Evolutionary conservation across 2,329 filamentous ascomycete species (phyloP), one percentile per base, ranked within the genome.

Genomic region (Cryphonectria japonica): DNA sequence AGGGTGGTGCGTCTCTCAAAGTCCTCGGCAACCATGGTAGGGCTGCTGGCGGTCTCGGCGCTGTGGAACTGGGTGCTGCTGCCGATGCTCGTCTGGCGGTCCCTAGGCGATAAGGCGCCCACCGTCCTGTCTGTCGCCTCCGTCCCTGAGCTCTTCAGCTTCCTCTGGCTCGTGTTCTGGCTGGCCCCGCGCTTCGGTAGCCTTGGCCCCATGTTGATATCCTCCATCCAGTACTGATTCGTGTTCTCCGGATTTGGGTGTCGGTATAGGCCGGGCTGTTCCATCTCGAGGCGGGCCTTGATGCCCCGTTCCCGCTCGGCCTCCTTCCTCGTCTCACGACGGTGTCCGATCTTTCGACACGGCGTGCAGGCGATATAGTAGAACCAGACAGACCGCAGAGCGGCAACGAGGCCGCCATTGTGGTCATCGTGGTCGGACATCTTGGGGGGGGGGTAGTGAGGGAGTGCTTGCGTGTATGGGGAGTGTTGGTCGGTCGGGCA

Each of bases 221-320:
- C 95, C 78, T 96, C 92, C 43, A 87, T 85, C 95, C 95, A 98
- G 81, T 93, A 93, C 16, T 92, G 91, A 77, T 98, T 98, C 39
- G 94, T 97, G 77, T 91, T 91, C 76, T 94, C 96, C 0, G 94
- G 93, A 61, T 90, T 89, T 1, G 92, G 94, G 77, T 98, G 94
- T 66, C 89, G 86, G 80, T 97, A 96, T 14, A 89, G 81, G 57
- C 88, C 89, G 0, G 93, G 93, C 78, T 94, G 89, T 74, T 94
- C 89, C 69, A 86, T 87, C 75, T 92, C 88, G 71, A 90, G 81
- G 71, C 85, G 88, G 62, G 87, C 86, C 79, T 92, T 91, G 75
- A 92, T 88, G 75, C 88, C 84, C 70, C 90, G 86, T 73, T 92
- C 90, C 76, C 87, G 87, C 78, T 89, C 89, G 66, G 93, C 92